A percentile compares a stretch with the other conserved stretches of the same genome.
phyloP scores from a whole-genome alignment of 2,329 filamentous ascomycete genomes.

The Fusarium brevicatenulatum region DNA sequence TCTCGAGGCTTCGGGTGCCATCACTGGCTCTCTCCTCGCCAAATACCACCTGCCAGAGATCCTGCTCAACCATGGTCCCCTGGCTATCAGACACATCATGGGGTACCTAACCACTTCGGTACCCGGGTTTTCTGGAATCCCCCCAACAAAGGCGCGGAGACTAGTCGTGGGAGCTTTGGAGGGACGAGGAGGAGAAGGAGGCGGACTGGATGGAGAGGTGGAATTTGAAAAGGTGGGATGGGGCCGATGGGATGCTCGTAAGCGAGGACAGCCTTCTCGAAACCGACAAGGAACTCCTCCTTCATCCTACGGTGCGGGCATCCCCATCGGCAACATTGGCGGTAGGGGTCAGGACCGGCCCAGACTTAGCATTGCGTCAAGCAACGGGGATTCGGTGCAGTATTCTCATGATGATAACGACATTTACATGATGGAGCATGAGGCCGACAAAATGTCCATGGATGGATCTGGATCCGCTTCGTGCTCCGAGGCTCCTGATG shows the following conservation, averaged over 20 bases:
- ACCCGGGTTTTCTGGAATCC: conserved; percentile 89
- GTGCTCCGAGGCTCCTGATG: conserved; percentile 78
- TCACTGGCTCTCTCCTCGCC: conserved; percentile 86
- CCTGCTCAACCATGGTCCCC: conserved; percentile 85
- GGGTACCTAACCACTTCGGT: conserved; percentile 92
- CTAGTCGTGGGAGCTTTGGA: conserved; percentile 93
- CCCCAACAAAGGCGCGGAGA: conserved; percentile 88
- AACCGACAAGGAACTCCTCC: conserved; percentile 55
- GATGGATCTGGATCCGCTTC: conserved; percentile 76
- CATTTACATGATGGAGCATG: conserved; percentile 79
- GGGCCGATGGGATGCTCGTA: conserved; percentile 92
- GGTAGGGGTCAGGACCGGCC: conserved; percentile 58
- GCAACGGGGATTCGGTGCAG: conserved; percentile 75
- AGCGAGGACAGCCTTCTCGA: conserved; percentile 70
- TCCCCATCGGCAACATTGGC: conserved; percentile 64
- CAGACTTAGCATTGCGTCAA: conserved; percentile 64
- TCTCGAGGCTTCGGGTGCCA: conserved; percentile 80
- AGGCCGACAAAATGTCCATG: conserved; percentile 95
- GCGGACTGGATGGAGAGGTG: conserved; percentile 74
- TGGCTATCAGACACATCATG: conserved; percentile 96
- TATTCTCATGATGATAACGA: conserved; percentile 77
- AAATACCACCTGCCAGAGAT: conserved; percentile 92
- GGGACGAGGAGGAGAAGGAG: conserved; percentile 73
- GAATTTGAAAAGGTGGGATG: conserved; percentile 96
- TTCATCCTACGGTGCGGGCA: conserved; percentile 59